Percentiles rank a stretch among this genome's conserved stretches.
Evolutionary conservation across 805 yeast species (phyloP).

Genomic region (Brettanomyces anomalus): DNA sequence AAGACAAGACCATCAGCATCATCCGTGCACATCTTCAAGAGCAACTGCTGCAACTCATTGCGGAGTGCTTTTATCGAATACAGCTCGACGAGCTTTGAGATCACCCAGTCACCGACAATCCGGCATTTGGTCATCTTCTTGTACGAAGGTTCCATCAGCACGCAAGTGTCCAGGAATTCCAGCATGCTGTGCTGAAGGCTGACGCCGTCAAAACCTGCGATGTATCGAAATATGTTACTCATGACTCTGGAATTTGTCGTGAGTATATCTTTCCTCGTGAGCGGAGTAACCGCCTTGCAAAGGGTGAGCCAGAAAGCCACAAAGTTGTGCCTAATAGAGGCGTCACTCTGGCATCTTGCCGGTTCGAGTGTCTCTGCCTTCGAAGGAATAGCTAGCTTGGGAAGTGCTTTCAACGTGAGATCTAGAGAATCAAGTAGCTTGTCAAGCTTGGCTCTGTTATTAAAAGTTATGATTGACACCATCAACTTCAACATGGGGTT

Average conservation of each 20-base stretch:
- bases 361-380: conserved; percentile 35
- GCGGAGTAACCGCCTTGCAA: conserved; percentile 37
- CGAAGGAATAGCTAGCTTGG: conserved; percentile 51
- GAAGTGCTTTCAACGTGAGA: conserved; percentile 48
- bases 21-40: conserved; percentile 42
- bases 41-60: conserved; percentile 34
- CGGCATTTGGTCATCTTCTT: conserved; percentile 64
- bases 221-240: conserved; percentile 58
- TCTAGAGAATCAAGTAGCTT: conserved; percentile 63
- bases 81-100: conserved; percentile 48
- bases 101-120: conserved; percentile 68
- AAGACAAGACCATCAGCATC: conserved; percentile 37
- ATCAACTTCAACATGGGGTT: conserved; percentile 56
- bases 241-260: conserved; percentile 46
- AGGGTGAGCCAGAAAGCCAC: conserved; percentile 53
- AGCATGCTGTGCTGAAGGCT: conserved; percentile 33
- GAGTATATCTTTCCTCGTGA: conserved; percentile 58
- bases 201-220: conserved; percentile 45
- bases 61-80: conserved; percentile 28
- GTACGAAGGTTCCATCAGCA: conserved; percentile 52
- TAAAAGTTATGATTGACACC: conserved; percentile 38
- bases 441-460: conserved; percentile 41
- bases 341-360: conserved; percentile 24
- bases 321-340: conserved; percentile 49
- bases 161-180: conserved; percentile 36